Evolutionary conservation across 2,329 filamentous ascomycete species (phyloP), one percentile per base, ranked within the genome.

Genomic region (Clonostachys chloroleuca): DNA sequence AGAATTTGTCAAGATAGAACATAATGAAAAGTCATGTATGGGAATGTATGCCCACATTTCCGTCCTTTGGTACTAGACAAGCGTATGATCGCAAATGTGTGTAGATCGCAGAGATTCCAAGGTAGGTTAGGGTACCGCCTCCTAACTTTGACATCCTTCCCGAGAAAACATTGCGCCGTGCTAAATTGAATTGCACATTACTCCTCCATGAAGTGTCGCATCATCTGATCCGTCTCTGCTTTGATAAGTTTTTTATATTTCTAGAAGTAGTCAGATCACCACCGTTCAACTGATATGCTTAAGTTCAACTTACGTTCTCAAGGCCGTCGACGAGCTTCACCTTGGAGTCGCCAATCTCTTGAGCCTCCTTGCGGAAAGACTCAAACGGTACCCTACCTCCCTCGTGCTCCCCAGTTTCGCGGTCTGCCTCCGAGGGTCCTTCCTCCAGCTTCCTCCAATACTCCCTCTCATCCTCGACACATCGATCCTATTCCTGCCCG

Each of bases 171-270:
- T 35, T 30, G 43, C n/a, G 39, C 14, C 42, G 34, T 36, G 35
- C 18, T 40, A 43, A 46, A 44, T 39, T 45, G 34, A 33, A 37
- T 46, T 9, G 24, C 14, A 8, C 10, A 6, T 45, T 5, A 52
- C 14, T 54, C 50, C 8, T 35, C 45, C 47, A 49, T 35, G 18
- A 52, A 47, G 33, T 44, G 37, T 57, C 35, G 53, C 54, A 65
- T 55, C 42, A 65, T 56, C 24, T 48, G 56, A 34, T 56, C 16
- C 0, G 57, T 62, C 41, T 63, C 55, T 1, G 43, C 49, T 5
- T 61, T 54, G 3, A 64, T 50, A 4, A 55, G 47, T 13, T 52
- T 52, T 24, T 52, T 57, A 35, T 56, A 65, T 39, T 64, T 54
- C 64, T 68, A 20, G 3, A n/a, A 2, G 9, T 12, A 42, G 42